Evolutionary conservation across 2,329 filamentous ascomycete species (phyloP), one percentile per base, ranked within the genome.

Genomic region (Paraphoma sp.): DNA sequence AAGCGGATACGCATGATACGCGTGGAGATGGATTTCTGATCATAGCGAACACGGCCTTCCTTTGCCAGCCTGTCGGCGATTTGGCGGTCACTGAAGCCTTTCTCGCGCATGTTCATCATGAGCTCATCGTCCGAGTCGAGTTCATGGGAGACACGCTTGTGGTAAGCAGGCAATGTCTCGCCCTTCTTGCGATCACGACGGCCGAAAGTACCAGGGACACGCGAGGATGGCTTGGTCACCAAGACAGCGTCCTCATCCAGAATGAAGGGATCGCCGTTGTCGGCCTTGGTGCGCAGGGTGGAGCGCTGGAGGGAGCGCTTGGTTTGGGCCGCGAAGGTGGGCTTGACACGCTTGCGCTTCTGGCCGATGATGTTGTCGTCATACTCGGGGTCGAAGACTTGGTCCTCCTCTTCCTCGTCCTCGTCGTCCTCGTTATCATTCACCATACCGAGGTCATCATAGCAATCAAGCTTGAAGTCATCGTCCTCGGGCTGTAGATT

Each of bases 71-170:
- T 76, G 1, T 78, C 68, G 1, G 78, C 72, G 33, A 84, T 79
- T 45, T 79, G 75, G 18, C 76, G 74, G 59, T 83, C 81, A 31
- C 71, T 73, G 68, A 74, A 80, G 17, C 75, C 76, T 18, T 75
- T 68, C 51, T 77, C 69, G 55, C 79, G 80, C 67, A 82, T 76
- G 4, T 67, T 60, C 53, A 81, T 68, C 54, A 82, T 79, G 41
- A 82, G 69, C 43, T 78, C 77, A 56, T 84, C 82, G 36, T 82
- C 80, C 0, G 77, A 78, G 61, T 83, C 80, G 43, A 82, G 74
- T 41, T 82, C 74, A 31, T 65, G 58, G 18, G 65, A 58, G 18
- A 83, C 76, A 38, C 71, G 77, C 67, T 79, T 83, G 16, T 79
- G 69, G 23, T 78, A 70, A 5, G 78, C 76, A 4, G 69, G 61